Evolutionary conservation across 805 yeast genomes (phyloP), one percentile per base, ranked within the genome.

Genomic region (Danielia oregonensis): DNA sequence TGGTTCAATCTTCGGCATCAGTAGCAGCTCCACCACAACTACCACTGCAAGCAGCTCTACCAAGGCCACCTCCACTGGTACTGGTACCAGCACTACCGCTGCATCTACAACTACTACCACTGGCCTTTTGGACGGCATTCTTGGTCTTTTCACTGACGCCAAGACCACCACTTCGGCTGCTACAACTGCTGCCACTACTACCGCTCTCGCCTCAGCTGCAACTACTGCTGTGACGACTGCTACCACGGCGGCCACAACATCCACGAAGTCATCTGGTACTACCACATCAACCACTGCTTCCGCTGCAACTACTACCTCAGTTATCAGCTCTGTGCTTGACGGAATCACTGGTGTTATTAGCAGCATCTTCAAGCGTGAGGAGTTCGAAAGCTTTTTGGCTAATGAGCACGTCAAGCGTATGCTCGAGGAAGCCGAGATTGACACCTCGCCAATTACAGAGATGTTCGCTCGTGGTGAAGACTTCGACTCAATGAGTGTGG

Each of bases 261-360:
- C 37, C 17, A 15, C 30, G 10, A 18, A 16, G 15, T 11, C 17
- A 26, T 8, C 25, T 8, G 30, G 23, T 4, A 44, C 42, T 11
- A 46, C 54, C 7, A 44, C 51, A 2, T 31, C 43, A 16, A 23
- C 43, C 15, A 21, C 41, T 5, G n/a, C 33, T 11, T 13, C 38
- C 2, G 23, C 42, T 24, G n/a, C 45, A 11, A 24, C 40, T 18
- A 23, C 44, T 21, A 33, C 42, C 17, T 30, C 37, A 15, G 21
- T 18, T 11, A 25, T 7, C 7, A 6, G 13, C 13, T 4, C 24
- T 4, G 29, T 35, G 1, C 17, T 29, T 17, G 23, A 21, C 21
- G 39, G 39, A 7, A 27, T 39, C 13, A 31, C 32, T 12, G 22
- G 30, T 17, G 17, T 17, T 27, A 13, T 18, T 5, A 14, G 23